Evolutionary conservation across 1,284 basidiomycete species (phyloP).

Genomic region (Volvariella volvacea): DNA sequence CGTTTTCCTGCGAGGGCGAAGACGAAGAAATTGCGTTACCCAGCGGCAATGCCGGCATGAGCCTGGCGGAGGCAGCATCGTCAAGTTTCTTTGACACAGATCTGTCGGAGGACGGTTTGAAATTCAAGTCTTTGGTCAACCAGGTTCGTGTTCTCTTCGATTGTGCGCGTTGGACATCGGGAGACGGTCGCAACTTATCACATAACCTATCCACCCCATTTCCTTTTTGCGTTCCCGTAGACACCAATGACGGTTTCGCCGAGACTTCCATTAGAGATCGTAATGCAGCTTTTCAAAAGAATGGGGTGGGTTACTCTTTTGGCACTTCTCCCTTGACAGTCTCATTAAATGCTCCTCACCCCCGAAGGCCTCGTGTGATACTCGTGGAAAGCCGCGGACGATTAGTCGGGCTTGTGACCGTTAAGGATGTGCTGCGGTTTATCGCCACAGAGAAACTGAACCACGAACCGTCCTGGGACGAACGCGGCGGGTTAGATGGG

Average conservation of each 20-base stretch:
- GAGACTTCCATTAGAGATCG: slow-evolving; percentile 90
- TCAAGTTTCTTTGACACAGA: slow-evolving; percentile 55
- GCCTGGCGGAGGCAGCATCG: slow-evolving; percentile 61
- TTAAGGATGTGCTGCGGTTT: slow-evolving; percentile 92
- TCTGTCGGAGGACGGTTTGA: slow-evolving; percentile 52
- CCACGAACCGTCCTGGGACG: slow-evolving; percentile 49
- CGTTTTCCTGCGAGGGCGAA: slow-evolving; percentile 52
- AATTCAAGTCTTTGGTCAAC: slow-evolving; percentile 89
- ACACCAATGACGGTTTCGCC: slow-evolving; percentile 93
- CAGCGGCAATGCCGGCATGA: slow-evolving; percentile 21
- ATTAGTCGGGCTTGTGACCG: slow-evolving; percentile 85
- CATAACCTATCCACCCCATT: slow-evolving; percentile 2
- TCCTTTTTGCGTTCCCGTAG: slow-evolving; percentile 32
- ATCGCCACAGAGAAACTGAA: slow-evolving; percentile 52
- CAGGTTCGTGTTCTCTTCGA: slow-evolving; percentile 49
- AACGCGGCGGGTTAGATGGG: slow-evolving; percentile 56
- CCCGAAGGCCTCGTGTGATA: slow-evolving; percentile 81
- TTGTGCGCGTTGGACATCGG: neutral
- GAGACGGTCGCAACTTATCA: neutral
- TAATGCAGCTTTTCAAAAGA: slow-evolving; percentile 92
- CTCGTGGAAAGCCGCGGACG: slow-evolving; percentile 83
- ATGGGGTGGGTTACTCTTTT: slow-evolving; percentile 71
- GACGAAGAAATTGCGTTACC: slow-evolving; percentile 43
- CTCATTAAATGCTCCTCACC: slow-evolving; percentile 7
- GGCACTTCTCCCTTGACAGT: slow-evolving; percentile 2